Conservation (phyloP, 2,329 filamentous ascomycete species). For the Rugonectria rugulosa region DNA sequence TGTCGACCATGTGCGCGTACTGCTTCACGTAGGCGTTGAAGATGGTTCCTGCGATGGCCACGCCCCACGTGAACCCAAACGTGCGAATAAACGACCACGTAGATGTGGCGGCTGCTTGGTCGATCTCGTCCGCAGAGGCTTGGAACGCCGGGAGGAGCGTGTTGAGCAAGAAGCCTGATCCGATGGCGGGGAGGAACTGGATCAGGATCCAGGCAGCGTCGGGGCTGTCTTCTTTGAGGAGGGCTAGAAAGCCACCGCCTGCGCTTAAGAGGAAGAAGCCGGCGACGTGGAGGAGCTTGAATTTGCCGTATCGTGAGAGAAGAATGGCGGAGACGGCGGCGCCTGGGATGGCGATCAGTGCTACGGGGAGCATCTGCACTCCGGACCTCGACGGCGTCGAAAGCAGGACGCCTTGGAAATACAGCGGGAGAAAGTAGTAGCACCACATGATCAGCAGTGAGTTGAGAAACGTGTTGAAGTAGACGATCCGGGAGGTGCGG, state of each 20-base stretch:
- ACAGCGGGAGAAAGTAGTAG: conserved; percentile 53
- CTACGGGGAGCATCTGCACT: conserved; percentile 43
- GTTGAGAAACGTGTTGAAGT: conserved; percentile 34
- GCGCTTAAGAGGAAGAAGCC: conserved; percentile 49
- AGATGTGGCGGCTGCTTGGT: conserved; percentile 46
- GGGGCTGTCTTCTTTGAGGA: conserved; percentile 45
- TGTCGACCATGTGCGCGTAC: conserved; percentile 33
- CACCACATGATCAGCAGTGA: conserved; percentile 43
- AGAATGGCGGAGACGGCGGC: conserved; percentile 37
- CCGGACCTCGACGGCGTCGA: conserved; percentile 44
- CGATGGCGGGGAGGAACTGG: conserved; percentile 49
- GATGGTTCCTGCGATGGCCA: conserved; percentile 52
- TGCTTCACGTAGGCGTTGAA: conserved; percentile 45
- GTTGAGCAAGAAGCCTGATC: conserved; percentile 52
- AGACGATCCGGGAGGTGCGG: conserved; percentile 33
- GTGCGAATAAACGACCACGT: conserved; percentile 53
- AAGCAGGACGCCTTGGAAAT: conserved; percentile 52
- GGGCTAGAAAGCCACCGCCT: conserved; percentile 50
- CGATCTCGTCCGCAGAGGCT: conserved; percentile 43
- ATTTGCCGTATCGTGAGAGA: conserved; percentile 44
- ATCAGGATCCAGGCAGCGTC: conserved; percentile 49
- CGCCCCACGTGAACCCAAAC: conserved; percentile 54
- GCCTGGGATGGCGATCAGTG: conserved; percentile 41
- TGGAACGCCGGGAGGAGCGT: conserved; percentile 54
- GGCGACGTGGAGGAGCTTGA: conserved; percentile 44